These are phyloP conservation scores for Triadica sebifera DNA, from an alignment of 345 rosid genomes.

Conservation along the genomic window DNA sequence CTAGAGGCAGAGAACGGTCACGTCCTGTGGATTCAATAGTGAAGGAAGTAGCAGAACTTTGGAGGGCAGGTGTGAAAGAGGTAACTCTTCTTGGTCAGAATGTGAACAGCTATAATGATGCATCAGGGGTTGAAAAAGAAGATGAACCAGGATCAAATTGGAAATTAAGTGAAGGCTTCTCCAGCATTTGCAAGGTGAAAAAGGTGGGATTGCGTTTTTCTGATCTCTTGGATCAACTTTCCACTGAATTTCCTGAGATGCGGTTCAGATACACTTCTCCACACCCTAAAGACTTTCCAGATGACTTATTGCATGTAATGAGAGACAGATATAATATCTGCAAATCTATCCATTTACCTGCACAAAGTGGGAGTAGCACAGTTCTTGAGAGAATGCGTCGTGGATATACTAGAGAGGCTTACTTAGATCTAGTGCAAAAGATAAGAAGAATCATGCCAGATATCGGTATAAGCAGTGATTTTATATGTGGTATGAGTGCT, in stretches of 20 bases:
- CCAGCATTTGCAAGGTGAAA: constrained; percentile 75
- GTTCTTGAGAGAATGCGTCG: constrained; percentile 81
- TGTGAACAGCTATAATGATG: constrained; percentile 90
- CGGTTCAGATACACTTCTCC: constrained; percentile 96
- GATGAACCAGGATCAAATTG: constrained; percentile 68
- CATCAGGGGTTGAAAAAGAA: constrained; percentile 50
- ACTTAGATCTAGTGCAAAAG: constrained; percentile 84
- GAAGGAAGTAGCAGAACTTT: constrained; percentile 78
- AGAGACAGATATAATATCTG: constrained; percentile 76
- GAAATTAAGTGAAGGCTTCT: constrained; percentile 80
- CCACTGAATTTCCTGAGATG: constrained; percentile 89
- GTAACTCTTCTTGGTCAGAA: constrained; percentile 92
- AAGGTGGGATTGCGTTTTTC: constrained; percentile 78
- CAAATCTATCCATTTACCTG: constrained; percentile 84
- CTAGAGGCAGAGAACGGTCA: constrained; percentile 91
- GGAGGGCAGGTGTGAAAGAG: constrained; percentile 86
- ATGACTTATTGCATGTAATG: constrained; percentile 75
- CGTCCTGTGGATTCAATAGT: constrained; percentile 86
- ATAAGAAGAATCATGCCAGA: constrained; percentile 71
- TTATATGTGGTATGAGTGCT: constrained; percentile 66
- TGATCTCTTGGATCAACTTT: constrained; percentile 81
- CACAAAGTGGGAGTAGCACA: constrained; percentile 77
- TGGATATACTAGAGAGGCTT: constrained; percentile 88
- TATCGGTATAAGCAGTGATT: constrained; percentile 84
- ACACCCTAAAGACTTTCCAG: constrained; percentile 94